Evolutionary conservation across 2,329 filamentous ascomycete genomes (phyloP).

Genomic region (Passalora sequoiae): DNA sequence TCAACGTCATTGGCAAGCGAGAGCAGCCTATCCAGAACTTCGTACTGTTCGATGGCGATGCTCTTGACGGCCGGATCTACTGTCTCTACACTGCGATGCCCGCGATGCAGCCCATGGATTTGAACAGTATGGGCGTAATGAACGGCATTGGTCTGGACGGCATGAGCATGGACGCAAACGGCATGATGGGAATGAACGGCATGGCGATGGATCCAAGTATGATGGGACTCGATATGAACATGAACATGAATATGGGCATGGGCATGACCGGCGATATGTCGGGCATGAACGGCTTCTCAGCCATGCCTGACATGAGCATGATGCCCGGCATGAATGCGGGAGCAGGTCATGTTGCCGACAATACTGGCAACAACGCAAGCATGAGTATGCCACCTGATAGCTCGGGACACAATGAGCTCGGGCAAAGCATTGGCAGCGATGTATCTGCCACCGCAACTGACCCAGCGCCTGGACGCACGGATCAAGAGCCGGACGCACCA

Average conservation of each 20-base stretch:
- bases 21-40: constrained; percentile 97
- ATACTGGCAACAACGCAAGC: not conserved
- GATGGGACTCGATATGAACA: constrained; percentile 1
- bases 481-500: not conserved
- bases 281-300: not conserved
- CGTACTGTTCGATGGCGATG: constrained; percentile 82
- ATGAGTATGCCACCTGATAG: not conserved
- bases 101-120: constrained; percentile 23
- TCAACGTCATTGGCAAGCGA: constrained; percentile 84
- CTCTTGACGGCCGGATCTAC: constrained; percentile 72
- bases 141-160: constrained; percentile 2
- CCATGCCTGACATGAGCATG: not conserved
- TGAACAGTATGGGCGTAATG: constrained; percentile 7
- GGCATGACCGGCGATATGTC: not conserved
- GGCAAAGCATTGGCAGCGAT: not conserved
- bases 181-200: constrained; percentile 8
- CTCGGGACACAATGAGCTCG: not conserved
- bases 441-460: not conserved
- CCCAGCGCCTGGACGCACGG: too few species aligned
- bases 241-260: constrained; percentile 1
- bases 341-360: not conserved
- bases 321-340: not conserved
- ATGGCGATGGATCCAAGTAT: constrained; percentile 2
- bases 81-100: constrained; percentile 48
- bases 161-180: constrained; percentile 8